These are phyloP conservation scores for Aspergillus homomorphus DNA, from an alignment of 495 filamentous ascomycete species.

Conservation along the genomic window DNA sequence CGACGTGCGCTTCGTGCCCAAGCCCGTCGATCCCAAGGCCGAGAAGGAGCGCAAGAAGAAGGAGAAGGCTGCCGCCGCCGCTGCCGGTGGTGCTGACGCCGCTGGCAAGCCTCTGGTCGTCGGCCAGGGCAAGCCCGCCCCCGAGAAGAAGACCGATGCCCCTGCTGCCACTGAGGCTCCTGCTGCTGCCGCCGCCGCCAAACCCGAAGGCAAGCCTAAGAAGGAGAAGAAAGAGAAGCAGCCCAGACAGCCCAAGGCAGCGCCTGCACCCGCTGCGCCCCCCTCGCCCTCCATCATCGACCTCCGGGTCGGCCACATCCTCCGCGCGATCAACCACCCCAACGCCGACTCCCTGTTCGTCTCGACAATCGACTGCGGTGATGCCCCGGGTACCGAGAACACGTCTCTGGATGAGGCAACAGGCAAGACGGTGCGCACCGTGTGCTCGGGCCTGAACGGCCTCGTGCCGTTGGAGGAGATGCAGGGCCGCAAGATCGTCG, in stretches of 20 bases:
- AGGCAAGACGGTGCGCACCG: slow-evolving; percentile 84
- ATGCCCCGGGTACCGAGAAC: slow-evolving; percentile 79
- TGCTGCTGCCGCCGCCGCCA: slow-evolving; percentile 36
- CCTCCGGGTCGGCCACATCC: slow-evolving; percentile 92
- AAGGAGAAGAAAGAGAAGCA: slow-evolving; percentile 76
- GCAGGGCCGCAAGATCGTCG: slow-evolving; percentile 91
- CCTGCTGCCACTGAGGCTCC: background rate
- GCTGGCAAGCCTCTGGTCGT: slow-evolving; percentile 39
- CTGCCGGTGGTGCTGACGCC: slow-evolving; percentile 21
- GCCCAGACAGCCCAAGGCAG: slow-evolving; percentile 61
- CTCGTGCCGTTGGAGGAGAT: slow-evolving; percentile 90
- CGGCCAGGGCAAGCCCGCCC: slow-evolving; percentile 48
- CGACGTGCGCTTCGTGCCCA: slow-evolving; percentile 78
- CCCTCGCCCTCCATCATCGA: slow-evolving; percentile 86
- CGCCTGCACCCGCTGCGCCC: slow-evolving; percentile 62
- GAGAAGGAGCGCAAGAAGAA: slow-evolving; percentile 89
- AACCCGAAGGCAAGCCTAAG: slow-evolving; percentile 41
- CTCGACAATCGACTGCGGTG: slow-evolving; percentile 94
- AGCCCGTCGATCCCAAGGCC: slow-evolving; percentile 76
- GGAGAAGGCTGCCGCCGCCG: slow-evolving; percentile 71
- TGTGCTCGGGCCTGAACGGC: slow-evolving; percentile 94
- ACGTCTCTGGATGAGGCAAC: slow-evolving; percentile 73
- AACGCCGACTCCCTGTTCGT: slow-evolving; percentile 96
- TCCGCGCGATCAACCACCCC: slow-evolving; percentile 90
- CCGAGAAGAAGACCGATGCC: slow-evolving; percentile 15